A percentile compares a stretch with the other conserved stretches of the same genome.
phyloP scores from a whole-genome alignment of 768 basidiomycete species.

The Tylopilus subfusipes region DNA sequence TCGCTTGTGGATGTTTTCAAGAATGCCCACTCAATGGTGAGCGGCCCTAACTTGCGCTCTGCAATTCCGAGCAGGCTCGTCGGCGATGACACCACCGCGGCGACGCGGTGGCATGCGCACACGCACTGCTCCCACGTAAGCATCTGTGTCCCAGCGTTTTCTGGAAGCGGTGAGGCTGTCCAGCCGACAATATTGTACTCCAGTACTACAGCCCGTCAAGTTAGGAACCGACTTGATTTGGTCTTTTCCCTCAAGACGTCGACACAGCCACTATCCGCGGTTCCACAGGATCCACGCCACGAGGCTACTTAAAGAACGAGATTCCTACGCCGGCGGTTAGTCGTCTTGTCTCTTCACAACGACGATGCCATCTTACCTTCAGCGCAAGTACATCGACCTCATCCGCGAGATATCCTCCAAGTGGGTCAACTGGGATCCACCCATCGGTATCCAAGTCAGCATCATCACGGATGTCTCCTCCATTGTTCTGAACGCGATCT shows the following conservation, averaged over 20 bases:
- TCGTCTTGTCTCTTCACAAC: neutral
- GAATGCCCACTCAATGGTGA: too few relatives aligned
- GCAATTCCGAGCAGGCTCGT: too few relatives aligned
- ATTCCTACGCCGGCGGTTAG: neutral
- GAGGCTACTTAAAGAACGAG: neutral
- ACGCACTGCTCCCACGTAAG: too few relatives aligned
- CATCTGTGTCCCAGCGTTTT: neutral
- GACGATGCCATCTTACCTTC: constrained; percentile 11
- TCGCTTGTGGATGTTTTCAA: too few relatives aligned
- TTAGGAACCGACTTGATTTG: too few relatives aligned
- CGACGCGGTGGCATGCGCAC: too few relatives aligned
- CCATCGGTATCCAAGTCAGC: constrained; percentile 24
- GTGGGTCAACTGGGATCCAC: constrained; percentile 39
- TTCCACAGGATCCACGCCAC: neutral
- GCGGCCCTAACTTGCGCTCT: too few relatives aligned
- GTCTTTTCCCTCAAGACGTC: neutral
- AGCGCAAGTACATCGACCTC: constrained; percentile 37
- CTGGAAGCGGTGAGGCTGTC: neutral
- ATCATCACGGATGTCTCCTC: neutral
- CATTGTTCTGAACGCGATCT: neutral
- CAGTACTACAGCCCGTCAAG: too few relatives aligned
- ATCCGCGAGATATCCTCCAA: constrained; percentile 30
- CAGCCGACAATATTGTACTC: neutral
- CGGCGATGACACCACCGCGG: too few relatives aligned
- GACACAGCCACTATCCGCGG: neutral